Evolutionary conservation across 2,329 filamentous ascomycete genomes (phyloP).

Genomic region (Fusarium sp.): DNA sequence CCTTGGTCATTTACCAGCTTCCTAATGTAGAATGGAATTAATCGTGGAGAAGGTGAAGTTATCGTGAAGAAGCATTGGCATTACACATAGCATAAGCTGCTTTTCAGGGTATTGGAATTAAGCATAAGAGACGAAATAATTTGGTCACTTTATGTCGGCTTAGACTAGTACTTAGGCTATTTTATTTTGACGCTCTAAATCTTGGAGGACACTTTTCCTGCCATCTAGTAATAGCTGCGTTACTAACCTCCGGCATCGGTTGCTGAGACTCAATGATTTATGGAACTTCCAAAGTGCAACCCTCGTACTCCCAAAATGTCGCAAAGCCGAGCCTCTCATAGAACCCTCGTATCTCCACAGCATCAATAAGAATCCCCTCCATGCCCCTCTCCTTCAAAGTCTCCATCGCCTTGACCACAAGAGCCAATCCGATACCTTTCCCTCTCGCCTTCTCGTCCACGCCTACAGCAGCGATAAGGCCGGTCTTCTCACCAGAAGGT

Average conservation of each 20-base stretch:
- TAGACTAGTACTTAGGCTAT: not conserved
- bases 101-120: not conserved
- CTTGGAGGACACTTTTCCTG: not conserved
- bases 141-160: not conserved
- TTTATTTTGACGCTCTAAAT: not conserved
- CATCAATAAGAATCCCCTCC: conserved; percentile 37
- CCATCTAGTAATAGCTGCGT: not conserved
- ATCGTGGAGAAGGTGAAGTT: not conserved
- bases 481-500: conserved; percentile 35
- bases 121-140: not conserved
- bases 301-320: conserved; percentile 35
- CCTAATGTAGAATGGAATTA: conserved; percentile 7
- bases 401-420: conserved; percentile 41
- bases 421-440: conserved; percentile 32
- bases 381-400: conserved; percentile 35
- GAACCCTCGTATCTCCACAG: conserved; percentile 35
- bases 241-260: not conserved
- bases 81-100: not conserved
- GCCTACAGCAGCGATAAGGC: conserved; percentile 39
- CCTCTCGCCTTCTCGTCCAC: conserved; percentile 37
- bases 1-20: conserved; percentile 21
- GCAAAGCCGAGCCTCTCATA: conserved; percentile 38
- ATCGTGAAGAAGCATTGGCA: not conserved
- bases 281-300: not conserved
- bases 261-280: not conserved